A percentile compares a stretch with the other conserved stretches of the same genome.
Evolutionary conservation across 768 basidiomycete genomes (phyloP).

Genomic region (Suillus paluster): DNA sequence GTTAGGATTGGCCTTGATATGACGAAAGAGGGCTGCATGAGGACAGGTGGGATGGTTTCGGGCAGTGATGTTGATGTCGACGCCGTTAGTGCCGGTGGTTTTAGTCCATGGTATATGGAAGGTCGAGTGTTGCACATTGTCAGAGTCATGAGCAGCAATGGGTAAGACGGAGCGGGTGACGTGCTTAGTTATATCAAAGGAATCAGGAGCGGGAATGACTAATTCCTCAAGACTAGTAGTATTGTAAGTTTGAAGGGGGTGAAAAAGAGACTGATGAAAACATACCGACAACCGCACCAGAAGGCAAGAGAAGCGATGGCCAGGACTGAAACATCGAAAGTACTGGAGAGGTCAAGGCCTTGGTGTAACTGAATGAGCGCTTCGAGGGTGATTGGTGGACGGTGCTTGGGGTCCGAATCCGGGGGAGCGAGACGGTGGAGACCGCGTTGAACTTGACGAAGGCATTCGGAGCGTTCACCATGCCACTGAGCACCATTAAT

Average conservation of each 20-base stretch:
- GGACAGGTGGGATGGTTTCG: slow-evolving; percentile 17
- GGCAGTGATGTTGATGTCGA: slow-evolving; percentile 32
- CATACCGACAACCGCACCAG: not conserved
- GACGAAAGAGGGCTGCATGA: slow-evolving; percentile 25
- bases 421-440: not conserved
- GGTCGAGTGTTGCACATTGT: slow-evolving; percentile 12
- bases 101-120: slow-evolving; percentile 44
- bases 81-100: slow-evolving; percentile 30
- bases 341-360: not conserved
- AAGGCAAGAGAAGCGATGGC: not conserved
- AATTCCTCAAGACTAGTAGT: not conserved
- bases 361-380: not conserved
- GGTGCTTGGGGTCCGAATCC: not conserved
- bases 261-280: slow-evolving; percentile 8
- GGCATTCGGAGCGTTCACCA: slow-evolving; percentile 1
- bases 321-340: not conserved
- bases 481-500: slow-evolving; percentile 29
- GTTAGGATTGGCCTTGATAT: slow-evolving; percentile 20
- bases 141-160: not conserved
- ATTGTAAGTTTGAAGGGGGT: slow-evolving; percentile 3
- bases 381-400: not conserved
- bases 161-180: not conserved
- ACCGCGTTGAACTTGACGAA: slow-evolving; percentile 1
- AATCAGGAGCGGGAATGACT: not conserved
- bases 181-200: not conserved